Evolutionary conservation across 768 basidiomycete species (phyloP).

Genomic region (Boletus tomentosulus): DNA sequence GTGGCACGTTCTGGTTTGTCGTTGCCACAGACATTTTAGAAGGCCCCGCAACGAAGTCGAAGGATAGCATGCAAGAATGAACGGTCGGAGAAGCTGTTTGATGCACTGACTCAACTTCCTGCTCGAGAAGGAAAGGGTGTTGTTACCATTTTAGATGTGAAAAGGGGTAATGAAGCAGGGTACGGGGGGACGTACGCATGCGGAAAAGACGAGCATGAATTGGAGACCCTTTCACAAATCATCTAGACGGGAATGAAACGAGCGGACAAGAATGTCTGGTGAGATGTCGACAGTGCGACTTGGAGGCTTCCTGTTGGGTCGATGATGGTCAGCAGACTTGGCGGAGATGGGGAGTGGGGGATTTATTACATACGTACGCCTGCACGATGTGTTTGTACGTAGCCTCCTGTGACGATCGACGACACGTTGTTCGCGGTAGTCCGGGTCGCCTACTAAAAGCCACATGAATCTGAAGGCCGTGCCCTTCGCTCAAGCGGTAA

Average conservation of each 20-base stretch:
- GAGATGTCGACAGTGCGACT: slow-evolving; percentile 2
- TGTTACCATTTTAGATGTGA: slow-evolving; percentile 5
- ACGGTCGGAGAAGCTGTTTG: slow-evolving; percentile 6
- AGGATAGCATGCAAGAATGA: slow-evolving; percentile 2
- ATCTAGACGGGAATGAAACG: slow-evolving; percentile 22
- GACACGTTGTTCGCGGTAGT: slow-evolving; percentile 9
- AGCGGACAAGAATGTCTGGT: background rate
- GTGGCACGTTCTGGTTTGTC: slow-evolving; percentile 7
- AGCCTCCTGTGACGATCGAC: slow-evolving; percentile 25
- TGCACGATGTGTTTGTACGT: slow-evolving; percentile 20
- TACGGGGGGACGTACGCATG: slow-evolving; percentile 8
- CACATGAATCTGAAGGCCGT: slow-evolving; percentile 10
- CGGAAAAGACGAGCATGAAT: slow-evolving; percentile 5
- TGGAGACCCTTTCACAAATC: slow-evolving; percentile 1
- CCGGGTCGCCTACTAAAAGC: slow-evolving; percentile 21
- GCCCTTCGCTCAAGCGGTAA: slow-evolving; percentile 3
- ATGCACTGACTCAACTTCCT: slow-evolving; percentile 3
- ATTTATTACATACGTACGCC: slow-evolving; percentile 21
- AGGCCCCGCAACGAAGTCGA: slow-evolving; percentile 6
- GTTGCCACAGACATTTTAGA: slow-evolving; percentile 6
- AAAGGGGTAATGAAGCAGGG: slow-evolving; percentile 17
- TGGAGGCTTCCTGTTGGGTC: slow-evolving; percentile 10
- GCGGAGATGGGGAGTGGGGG: background rate
- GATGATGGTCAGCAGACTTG: background rate
- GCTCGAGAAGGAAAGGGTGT: slow-evolving; percentile 8